Conservation (phyloP, 345 rosid genomes). For the Trapa incisa region DNA sequence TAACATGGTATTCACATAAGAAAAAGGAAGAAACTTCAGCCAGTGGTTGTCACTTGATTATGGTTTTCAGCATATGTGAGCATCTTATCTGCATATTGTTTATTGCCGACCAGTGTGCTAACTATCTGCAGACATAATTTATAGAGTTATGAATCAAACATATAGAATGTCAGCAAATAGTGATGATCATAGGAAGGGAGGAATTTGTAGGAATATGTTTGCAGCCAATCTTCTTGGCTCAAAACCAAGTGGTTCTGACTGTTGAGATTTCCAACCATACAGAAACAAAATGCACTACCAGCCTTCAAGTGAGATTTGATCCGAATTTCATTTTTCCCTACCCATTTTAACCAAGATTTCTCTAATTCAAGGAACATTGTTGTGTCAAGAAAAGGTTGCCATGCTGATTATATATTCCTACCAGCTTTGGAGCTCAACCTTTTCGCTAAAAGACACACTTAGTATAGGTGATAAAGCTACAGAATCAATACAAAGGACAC, state of each 20-base stretch:
- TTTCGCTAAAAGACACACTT: not conserved
- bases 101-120: conserved; percentile 53
- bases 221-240: not conserved
- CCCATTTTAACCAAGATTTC: too few relatives aligned
- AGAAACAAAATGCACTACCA: not conserved
- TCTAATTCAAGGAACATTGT: too few relatives aligned
- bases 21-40: conserved; percentile 2
- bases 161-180: not conserved
- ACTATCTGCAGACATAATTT: conserved; percentile 45
- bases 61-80: conserved; percentile 71
- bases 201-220: not conserved
- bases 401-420: not conserved
- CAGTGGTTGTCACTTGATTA: conserved; percentile 48
- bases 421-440: not conserved
- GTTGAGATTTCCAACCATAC: not conserved
- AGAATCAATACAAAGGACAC: conserved; percentile 6
- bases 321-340: too few relatives aligned
- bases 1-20: conserved; percentile 8
- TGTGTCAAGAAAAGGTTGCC: not conserved
- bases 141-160: not conserved
- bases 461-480: conserved; percentile 2
- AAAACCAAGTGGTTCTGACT: not conserved
- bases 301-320: too few relatives aligned
- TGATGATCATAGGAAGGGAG: not conserved
- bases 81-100: conserved; percentile 69